Conservation (phyloP, 2,329 filamentous ascomycete genomes). For the Neofusicoccum parvum region DNA sequence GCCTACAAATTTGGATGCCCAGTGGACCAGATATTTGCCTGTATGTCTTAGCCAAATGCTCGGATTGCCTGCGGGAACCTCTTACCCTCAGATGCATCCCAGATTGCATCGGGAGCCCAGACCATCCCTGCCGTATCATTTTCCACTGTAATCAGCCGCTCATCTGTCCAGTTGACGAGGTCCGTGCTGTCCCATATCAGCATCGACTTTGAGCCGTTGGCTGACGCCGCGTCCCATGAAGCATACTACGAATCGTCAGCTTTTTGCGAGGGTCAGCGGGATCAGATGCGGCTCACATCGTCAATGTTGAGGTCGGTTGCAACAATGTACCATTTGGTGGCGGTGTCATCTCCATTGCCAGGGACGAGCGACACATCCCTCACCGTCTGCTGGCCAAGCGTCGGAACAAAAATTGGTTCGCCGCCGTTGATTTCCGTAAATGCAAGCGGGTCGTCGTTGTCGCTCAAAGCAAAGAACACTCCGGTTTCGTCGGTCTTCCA, state of each 20-base stretch:
- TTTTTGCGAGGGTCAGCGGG: background rate
- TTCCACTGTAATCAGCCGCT: slow-evolving; percentile 23
- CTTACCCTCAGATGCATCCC: slow-evolving; percentile 11
- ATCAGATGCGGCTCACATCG: background rate
- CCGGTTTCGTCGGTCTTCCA: slow-evolving; percentile 8
- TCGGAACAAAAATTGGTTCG: slow-evolving; percentile 22
- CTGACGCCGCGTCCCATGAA: slow-evolving; percentile 23
- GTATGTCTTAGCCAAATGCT: background rate
- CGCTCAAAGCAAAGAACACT: background rate
- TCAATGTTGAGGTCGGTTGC: slow-evolving; percentile 3
- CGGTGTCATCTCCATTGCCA: slow-evolving; percentile 14
- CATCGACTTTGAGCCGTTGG: slow-evolving; percentile 21
- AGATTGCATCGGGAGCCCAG: slow-evolving; percentile 24
- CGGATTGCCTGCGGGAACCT: background rate
- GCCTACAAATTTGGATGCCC: slow-evolving; percentile 22
- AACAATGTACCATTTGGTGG: slow-evolving; percentile 22
- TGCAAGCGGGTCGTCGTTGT: background rate
- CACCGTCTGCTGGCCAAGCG: slow-evolving; percentile 24
- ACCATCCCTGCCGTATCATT: slow-evolving; percentile 24
- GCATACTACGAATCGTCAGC: slow-evolving; percentile 20
- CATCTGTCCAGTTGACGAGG: slow-evolving; percentile 23
- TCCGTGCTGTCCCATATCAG: slow-evolving; percentile 24
- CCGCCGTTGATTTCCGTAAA: slow-evolving; percentile 24
- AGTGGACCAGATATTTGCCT: slow-evolving; percentile 4
- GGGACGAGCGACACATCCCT: slow-evolving; percentile 23